These are phyloP conservation scores for Plasmodium billcollinsi DNA, from an alignment of 169 alveolate species.

Conservation along the genomic window DNA sequence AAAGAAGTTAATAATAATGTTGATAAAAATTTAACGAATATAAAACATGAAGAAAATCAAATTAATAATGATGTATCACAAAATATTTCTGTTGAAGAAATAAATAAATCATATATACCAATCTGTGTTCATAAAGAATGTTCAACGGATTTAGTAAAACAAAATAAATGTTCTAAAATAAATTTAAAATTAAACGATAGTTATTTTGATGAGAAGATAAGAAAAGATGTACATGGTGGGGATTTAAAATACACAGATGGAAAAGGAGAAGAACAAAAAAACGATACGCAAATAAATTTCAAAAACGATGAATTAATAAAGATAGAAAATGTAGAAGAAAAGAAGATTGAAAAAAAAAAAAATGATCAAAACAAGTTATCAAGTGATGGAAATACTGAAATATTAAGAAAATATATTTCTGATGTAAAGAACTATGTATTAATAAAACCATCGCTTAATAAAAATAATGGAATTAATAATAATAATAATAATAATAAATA, in stretches of 20 bases:
- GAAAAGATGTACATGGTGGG: background rate
- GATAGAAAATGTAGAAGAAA: background rate
- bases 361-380: background rate
- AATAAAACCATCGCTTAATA: background rate
- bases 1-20: background rate
- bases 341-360: background rate
- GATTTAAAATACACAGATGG: background rate
- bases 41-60: background rate
- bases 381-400: constrained; percentile 6
- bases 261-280: background rate
- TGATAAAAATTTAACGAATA: background rate
- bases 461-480: background rate
- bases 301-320: background rate
- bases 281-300: too few species aligned
- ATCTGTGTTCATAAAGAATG: constrained; percentile 27
- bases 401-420: background rate
- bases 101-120: constrained; percentile 40
- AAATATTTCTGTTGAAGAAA: background rate
- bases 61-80: background rate
- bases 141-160: constrained; percentile 17
- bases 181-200: constrained; percentile 37
- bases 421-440: background rate
- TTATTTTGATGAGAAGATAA: background rate
- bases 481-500: constrained; percentile 4
- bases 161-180: constrained; percentile 33